Conservation (phyloP, 768 basidiomycete species). For the Boletus rex-veris region DNA sequence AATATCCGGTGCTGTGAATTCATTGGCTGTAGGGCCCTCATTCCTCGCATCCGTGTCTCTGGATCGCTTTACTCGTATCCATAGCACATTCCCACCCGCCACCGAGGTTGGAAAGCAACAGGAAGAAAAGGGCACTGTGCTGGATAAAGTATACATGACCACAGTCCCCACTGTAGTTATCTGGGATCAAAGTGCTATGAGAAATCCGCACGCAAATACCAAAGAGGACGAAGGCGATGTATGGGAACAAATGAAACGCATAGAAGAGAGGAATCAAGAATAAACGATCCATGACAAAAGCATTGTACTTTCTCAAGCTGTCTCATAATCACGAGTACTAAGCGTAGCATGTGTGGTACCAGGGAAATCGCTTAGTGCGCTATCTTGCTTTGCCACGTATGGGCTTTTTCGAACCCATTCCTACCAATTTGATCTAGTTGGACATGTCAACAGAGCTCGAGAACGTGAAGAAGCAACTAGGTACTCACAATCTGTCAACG, state of each 20-base stretch:
- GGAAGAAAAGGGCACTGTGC: constrained; percentile 54
- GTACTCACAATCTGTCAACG: constrained; percentile 72
- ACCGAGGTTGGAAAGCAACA: constrained; percentile 44
- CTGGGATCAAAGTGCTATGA: constrained; percentile 50
- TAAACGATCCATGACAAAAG: neutral
- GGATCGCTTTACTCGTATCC: constrained; percentile 70
- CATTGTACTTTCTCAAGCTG: too few species aligned
- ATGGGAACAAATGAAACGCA: constrained; percentile 64
- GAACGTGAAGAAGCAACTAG: neutral
- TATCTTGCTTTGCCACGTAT: constrained; percentile 83
- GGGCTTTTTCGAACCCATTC: constrained; percentile 92
- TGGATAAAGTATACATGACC: constrained; percentile 63
- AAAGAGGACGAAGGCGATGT: constrained; percentile 54
- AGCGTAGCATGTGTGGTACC: neutral
- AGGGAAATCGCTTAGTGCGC: constrained; percentile 32
- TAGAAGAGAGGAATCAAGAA: constrained; percentile 39
- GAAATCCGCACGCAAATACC: constrained; percentile 5
- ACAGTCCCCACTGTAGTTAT: constrained; percentile 57
- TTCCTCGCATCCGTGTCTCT: constrained; percentile 58
- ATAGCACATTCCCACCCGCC: constrained; percentile 57
- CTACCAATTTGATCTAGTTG: constrained; percentile 58
- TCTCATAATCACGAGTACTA: too few species aligned
- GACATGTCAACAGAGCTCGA: constrained; percentile 4
- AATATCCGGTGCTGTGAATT: constrained; percentile 65
- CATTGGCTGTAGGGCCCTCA: constrained; percentile 54